Base-by-base conservation (phyloP, 345 rosid genomes). In the Triadica sebifera region DNA sequence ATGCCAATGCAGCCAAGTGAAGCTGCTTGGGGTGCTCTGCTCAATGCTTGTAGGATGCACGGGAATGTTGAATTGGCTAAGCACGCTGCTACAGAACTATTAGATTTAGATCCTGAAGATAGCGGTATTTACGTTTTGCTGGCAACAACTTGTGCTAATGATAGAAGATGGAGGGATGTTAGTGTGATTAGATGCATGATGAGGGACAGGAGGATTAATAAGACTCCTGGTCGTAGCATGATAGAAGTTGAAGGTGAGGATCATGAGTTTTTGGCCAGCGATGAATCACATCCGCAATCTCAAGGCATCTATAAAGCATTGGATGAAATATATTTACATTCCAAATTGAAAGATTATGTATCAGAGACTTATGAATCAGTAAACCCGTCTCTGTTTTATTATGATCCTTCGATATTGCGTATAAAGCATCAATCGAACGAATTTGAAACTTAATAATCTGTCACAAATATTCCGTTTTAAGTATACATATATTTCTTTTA, bases 1-100 rank as follows among this genome's bases (percentile, higher is more conserved):
- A 79, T 85, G 85, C 84, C 87, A 19, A 67, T 80, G 80, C 63
- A 71, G 46, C 87, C 85, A 19, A 72, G 76, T 29, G 76, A 75
- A 58, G 83, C 87, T 19, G 78, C 77, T 4, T 85, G 87, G 87
- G 87, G 87, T 17, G 82, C 85, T 47, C 76, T 85, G 46, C 80
- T 85, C 65, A 75, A 66, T 38, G 84, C 82, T 22, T 77, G 85
- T 65, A 80, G 78, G 71, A 77, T 80, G 57, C 75, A 77, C 4
- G 84, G 87, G 46, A 78, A 82, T 67, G 53, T 73, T 5, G 82
- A 82, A 46, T 51, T 84, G 50, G 87, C 84, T 7, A 75, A 55
- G 74, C 71, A 78, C n/a, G 80, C 81, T 0, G 84, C 82, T 16
- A 12, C 41, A 8, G 67, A 65, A 50, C 79, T 82, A 47, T n/a